These are phyloP conservation scores for Chalciporus pseudorubinellus DNA, from an alignment of 768 basidiomycete genomes.

Conservation along the genomic window DNA sequence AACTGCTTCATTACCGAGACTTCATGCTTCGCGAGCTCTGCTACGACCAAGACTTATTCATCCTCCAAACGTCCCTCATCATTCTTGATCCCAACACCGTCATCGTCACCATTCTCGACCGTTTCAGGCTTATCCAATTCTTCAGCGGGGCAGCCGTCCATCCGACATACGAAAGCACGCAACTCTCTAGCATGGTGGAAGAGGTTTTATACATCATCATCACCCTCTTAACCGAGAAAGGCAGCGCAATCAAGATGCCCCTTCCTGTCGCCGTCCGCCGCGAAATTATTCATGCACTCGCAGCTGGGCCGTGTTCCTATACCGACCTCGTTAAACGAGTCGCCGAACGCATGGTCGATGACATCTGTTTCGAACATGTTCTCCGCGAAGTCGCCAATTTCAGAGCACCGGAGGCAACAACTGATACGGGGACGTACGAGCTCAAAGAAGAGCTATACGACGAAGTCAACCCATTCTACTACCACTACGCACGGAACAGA, in stretches of 20 bases:
- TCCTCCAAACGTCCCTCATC: conserved; percentile 82
- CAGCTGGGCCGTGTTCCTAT: conserved; percentile 82
- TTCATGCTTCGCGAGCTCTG: conserved; percentile 94
- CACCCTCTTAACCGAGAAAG: conserved; percentile 80
- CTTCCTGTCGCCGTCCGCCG: conserved; percentile 65
- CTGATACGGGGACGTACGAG: conserved; percentile 85
- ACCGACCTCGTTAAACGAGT: conserved; percentile 90
- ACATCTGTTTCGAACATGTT: conserved; percentile 76
- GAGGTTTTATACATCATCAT: conserved; percentile 88
- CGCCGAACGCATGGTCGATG: conserved; percentile 85
- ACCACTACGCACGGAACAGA: conserved; percentile 92
- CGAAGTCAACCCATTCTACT: conserved; percentile 94
- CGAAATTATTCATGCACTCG: conserved; percentile 89
- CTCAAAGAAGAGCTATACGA: conserved; percentile 79
- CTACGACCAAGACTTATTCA: conserved; percentile 92
- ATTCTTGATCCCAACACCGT: conserved; percentile 76
- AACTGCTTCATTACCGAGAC: conserved; percentile 93
- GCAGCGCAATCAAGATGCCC: conserved; percentile 66
- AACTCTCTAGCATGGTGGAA: conserved; percentile 84
- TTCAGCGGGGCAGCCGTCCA: conserved; percentile 64
- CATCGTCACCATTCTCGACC: conserved; percentile 83
- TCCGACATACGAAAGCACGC: conserved; percentile 62
- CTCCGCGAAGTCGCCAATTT: conserved; percentile 79
- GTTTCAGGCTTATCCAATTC: conserved; percentile 79
- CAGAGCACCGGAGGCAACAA: conserved; percentile 71